These are phyloP conservation scores for Xylariaceae sp. DNA, from an alignment of 2,329 filamentous ascomycete species.

Conservation along the genomic window DNA sequence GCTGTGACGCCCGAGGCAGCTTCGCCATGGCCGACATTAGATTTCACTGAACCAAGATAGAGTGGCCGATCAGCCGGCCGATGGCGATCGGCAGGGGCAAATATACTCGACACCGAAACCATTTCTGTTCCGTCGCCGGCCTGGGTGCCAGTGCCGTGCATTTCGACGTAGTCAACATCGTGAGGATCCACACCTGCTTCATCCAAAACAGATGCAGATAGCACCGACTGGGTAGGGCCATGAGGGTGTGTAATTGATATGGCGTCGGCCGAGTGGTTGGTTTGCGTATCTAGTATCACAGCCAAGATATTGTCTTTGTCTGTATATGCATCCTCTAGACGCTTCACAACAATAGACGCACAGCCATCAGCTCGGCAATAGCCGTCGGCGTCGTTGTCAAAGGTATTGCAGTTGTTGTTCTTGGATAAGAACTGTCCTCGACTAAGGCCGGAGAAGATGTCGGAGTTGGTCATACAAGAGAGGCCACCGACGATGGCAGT, in stretches of 20 bases:
- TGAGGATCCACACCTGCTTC: constrained; percentile 70
- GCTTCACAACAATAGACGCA: constrained; percentile 71
- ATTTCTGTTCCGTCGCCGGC: constrained; percentile 81
- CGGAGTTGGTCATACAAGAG: constrained; percentile 75
- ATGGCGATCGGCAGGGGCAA: constrained; percentile 45
- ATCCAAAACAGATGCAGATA: constrained; percentile 67
- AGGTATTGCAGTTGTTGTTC: constrained; percentile 73
- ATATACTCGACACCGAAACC: constrained; percentile 62
- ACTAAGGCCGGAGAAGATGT: constrained; percentile 72
- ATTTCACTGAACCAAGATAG: constrained; percentile 59
- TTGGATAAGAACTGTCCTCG: constrained; percentile 75
- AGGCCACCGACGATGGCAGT: constrained; percentile 76
- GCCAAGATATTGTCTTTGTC: constrained; percentile 76
- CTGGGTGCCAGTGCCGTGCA: constrained; percentile 86
- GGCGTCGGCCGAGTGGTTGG: constrained; percentile 77
- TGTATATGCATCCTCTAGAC: constrained; percentile 70
- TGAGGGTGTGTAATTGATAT: constrained; percentile 83
- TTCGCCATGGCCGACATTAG: constrained; percentile 61
- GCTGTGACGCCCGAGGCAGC: constrained; percentile 58
- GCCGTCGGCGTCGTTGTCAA: constrained; percentile 74
- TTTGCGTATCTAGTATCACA: constrained; percentile 68
- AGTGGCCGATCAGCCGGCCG: constrained; percentile 49
- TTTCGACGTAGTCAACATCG: constrained; percentile 79
- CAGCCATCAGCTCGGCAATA: constrained; percentile 78
- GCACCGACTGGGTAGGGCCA: constrained; percentile 66